These are phyloP conservation scores for Avicennia marina DNA, from an alignment of 257 asterid species.

Conservation along the genomic window DNA sequence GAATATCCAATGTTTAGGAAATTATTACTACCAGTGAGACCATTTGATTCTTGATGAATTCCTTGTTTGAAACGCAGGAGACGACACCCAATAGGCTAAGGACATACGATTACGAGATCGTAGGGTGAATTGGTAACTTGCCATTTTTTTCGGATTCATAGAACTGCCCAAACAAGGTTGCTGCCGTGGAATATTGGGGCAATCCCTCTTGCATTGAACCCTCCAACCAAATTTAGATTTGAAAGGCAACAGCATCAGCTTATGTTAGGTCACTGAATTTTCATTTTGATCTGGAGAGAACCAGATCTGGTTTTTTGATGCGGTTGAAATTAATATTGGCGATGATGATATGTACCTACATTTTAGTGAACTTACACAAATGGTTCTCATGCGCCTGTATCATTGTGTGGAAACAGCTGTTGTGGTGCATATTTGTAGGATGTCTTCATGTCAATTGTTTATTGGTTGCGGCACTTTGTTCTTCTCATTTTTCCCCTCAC, in stretches of 20 bases:
- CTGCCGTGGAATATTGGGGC: slow-evolving; percentile 22
- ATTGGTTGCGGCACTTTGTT: not conserved
- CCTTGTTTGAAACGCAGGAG: slow-evolving; percentile 48
- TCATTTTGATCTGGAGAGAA: slow-evolving; percentile 26
- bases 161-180: slow-evolving; percentile 16
- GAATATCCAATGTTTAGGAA: not conserved
- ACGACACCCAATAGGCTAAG: slow-evolving; percentile 81
- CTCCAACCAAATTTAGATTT: slow-evolving; percentile 10
- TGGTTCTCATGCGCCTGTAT: not conserved
- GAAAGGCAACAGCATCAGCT: slow-evolving; percentile 22
- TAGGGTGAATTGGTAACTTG: slow-evolving; percentile 29
- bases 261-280: slow-evolving; percentile 19
- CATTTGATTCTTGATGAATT: slow-evolving; percentile 9
- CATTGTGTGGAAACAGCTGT: slow-evolving; percentile 4
- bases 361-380: slow-evolving; percentile 2
- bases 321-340: slow-evolving; percentile 22
- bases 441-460: slow-evolving; percentile 1
- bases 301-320: slow-evolving; percentile 24
- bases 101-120: slow-evolving; percentile 19
- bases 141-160: slow-evolving; percentile 34
- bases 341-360: slow-evolving; percentile 9
- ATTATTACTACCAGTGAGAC: not conserved
- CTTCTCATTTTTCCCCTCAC: not conserved
- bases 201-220: slow-evolving; percentile 17
- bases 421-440: slow-evolving; percentile 5